phyloP scores from a whole-genome alignment of 2,329 filamentous ascomycete genomes.

The Colletotrichum sp. region DNA sequence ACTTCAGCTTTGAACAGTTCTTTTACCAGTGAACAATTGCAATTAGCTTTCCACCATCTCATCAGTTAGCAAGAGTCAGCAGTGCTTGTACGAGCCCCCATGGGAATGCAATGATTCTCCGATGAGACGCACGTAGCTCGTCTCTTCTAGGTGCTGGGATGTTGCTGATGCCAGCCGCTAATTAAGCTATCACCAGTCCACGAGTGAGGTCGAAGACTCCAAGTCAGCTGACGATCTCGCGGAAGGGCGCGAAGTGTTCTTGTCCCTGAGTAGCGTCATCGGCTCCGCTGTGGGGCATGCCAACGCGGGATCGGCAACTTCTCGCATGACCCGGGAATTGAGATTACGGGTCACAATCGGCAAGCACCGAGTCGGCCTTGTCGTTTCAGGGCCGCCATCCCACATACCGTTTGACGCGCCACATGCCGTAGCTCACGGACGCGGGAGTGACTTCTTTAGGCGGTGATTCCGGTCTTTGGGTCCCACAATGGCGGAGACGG shows the following conservation, averaged over 20 bases:
- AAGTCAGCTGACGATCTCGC: not conserved
- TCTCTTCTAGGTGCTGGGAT: not conserved
- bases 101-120: not conserved
- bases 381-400: not conserved
- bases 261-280: not conserved
- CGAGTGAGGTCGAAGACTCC: not conserved
- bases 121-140: not conserved
- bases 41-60: not conserved
- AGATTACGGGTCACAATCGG: not conserved
- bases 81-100: not conserved
- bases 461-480: not conserved
- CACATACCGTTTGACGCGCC: not conserved
- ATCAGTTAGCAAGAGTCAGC: not conserved
- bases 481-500: not conserved
- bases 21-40: not conserved
- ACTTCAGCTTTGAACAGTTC: not conserved
- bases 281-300: not conserved
- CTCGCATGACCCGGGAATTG: not conserved
- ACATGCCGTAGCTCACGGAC: not conserved
- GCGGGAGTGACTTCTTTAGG: not conserved
- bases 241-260: not conserved
- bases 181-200: not conserved
- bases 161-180: not conserved
- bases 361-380: not conserved
- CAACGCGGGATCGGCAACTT: not conserved